A percentile compares a stretch with the other conserved stretches of the same genome.
Evolutionary conservation across 164 flowering plant genomes (phyloP).

Genomic region (Magnolia officinalis): DNA sequence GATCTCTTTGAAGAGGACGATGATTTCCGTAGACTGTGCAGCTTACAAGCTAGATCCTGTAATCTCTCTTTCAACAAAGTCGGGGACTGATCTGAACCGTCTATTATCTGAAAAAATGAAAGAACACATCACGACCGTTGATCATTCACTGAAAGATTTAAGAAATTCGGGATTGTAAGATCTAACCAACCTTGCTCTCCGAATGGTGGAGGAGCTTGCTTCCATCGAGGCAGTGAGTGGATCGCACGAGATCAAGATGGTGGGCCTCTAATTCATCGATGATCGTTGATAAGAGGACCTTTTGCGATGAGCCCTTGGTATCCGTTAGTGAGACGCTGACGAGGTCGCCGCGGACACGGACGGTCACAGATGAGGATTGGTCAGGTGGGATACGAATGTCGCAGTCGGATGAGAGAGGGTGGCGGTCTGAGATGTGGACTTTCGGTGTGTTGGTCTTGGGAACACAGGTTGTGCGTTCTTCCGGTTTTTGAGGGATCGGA

Average conservation of each 20-base stretch:
- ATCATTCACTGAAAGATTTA: no score
- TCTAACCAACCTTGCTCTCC: constrained; percentile 27
- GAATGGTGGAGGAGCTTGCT: constrained; percentile 27
- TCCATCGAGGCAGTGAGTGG: constrained; percentile 31
- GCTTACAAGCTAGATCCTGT: constrained; percentile 27
- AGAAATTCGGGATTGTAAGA: background rate
- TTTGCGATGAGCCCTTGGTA: constrained; percentile 15
- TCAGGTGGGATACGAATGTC: constrained; percentile 27
- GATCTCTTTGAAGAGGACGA: constrained; percentile 22
- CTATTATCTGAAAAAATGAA: constrained; percentile 18
- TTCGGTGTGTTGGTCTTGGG: background rate
- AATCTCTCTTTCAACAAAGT: constrained; percentile 18
- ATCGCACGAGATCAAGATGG: constrained; percentile 22
- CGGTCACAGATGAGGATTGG: constrained; percentile 19
- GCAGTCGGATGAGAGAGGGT: constrained; percentile 15
- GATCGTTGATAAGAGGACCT: constrained; percentile 17
- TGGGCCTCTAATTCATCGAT: constrained; percentile 26
- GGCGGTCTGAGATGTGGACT: constrained; percentile 6
- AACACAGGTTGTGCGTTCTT: background rate
- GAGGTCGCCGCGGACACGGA: constrained; percentile 30
- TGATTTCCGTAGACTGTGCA: constrained; percentile 22
- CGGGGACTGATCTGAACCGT: constrained; percentile 26
- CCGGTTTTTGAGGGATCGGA: constrained; percentile 22
- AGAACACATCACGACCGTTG: background rate
- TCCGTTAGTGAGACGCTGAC: constrained; percentile 27